Base-by-base conservation (phyloP, 768 basidiomycete genomes). In the Tulasnella sp. region DNA sequence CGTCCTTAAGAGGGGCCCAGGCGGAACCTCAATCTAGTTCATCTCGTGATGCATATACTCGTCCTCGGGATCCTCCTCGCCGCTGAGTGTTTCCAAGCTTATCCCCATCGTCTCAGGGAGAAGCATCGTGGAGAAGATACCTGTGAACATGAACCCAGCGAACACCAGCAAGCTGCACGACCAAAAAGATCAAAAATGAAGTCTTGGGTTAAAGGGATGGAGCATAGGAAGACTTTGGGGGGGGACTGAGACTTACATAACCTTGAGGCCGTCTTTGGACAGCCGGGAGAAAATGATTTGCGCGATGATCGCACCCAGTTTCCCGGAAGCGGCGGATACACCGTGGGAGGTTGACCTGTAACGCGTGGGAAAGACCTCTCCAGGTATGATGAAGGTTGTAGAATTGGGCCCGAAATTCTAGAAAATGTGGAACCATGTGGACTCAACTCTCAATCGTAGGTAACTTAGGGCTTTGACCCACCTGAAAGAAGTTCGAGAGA, bases 191-290 rank as follows among this genome's bases (percentile, higher is more conserved):
- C 3, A 19, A n/a, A n/a, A n/a, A n/a, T n/a, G 7, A 11, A 21
- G 31, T 71, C 89, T 78, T 51, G 90, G 73, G 59, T 73, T 70
- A 61, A 2, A 27, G 27, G 25, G 19, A 25, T n/a, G 19, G 52
- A 21, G 8, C 10, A 19, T 22, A 4, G 38, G 11, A n/a, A n/a
- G 38, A n/a, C n/a, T n/a, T 62, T n/a, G n/a, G n/a, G n/a, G 30
- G 11, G 12, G 12, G 29, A 10, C 19, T 10, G 30, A 34, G 12
- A 43, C 82, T 61, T 60, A 85, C 84, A 87, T 82, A 68, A 87
- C 83, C 63, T 79, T 69, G 58, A 85, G 68, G 89, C 77, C 66
- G 76, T 73, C 54, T 88, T 38, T 38, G 5, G 34, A 38, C 5
- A 38, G 72, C 60, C 66, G 65, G 22, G 68, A 21, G 15, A 56